Evolutionary conservation across 257 asterid species (phyloP).

Genomic region (Coffea canephora): DNA sequence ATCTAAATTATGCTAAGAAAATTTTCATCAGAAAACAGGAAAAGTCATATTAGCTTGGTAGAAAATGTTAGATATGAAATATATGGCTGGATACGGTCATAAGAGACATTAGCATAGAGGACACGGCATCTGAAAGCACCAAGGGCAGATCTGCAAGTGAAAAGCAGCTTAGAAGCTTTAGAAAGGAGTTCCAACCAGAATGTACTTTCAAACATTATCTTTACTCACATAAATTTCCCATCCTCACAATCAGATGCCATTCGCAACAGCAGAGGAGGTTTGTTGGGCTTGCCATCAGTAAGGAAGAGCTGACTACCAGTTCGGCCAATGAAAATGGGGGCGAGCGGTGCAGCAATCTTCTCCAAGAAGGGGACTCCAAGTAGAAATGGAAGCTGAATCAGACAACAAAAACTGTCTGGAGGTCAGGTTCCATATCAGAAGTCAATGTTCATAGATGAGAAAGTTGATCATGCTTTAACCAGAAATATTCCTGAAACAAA

Average conservation of each 20-base stretch:
- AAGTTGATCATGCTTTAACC: neutral
- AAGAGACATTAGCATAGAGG: slow-evolving; percentile 90
- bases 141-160: slow-evolving; percentile 76
- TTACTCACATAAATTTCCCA: slow-evolving; percentile 69
- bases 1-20: slow-evolving; percentile 60
- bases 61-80: slow-evolving; percentile 9
- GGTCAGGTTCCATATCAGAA: slow-evolving; percentile 35
- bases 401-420: slow-evolving; percentile 54
- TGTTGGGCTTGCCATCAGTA: slow-evolving; percentile 55
- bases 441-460: slow-evolving; percentile 3
- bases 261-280: slow-evolving; percentile 72
- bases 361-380: slow-evolving; percentile 76
- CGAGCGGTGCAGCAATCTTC: slow-evolving; percentile 88
- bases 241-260: slow-evolving; percentile 88
- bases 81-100: slow-evolving; percentile 57
- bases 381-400: slow-evolving; percentile 85
- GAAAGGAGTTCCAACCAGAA: slow-evolving; percentile 12
- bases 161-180: slow-evolving; percentile 17
- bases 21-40: slow-evolving; percentile 22
- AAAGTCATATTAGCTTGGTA: slow-evolving; percentile 14
- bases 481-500: neutral
- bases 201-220: slow-evolving; percentile 15
- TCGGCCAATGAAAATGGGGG: slow-evolving; percentile 40
- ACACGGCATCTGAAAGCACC: slow-evolving; percentile 71
- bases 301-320: slow-evolving; percentile 46